Conservation (phyloP, 495 filamentous ascomycete genomes). For the Penicillium egyptiacum region DNA sequence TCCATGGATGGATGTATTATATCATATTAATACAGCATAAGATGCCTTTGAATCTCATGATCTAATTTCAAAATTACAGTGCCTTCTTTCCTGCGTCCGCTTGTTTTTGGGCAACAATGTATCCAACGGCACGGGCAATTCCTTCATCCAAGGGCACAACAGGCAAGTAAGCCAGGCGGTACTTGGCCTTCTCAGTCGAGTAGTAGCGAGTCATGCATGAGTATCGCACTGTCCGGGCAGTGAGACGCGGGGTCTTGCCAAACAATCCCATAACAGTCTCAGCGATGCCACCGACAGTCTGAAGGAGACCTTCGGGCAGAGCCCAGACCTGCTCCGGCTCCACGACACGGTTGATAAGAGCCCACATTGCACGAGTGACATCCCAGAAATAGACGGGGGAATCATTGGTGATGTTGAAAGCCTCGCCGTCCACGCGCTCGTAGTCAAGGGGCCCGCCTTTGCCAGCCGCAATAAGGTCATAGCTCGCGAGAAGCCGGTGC, state of each 20-base stretch:
- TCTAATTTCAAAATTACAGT: slow-evolving; percentile 25
- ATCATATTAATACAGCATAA: slow-evolving; percentile 29
- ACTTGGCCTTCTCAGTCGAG: slow-evolving; percentile 80
- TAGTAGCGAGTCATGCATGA: slow-evolving; percentile 83
- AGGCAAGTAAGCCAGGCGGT: slow-evolving; percentile 71
- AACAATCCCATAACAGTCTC: slow-evolving; percentile 67
- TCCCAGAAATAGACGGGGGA: slow-evolving; percentile 96
- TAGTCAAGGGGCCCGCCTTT: slow-evolving; percentile 62
- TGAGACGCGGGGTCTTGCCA: slow-evolving; percentile 75
- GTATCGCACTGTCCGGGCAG: slow-evolving; percentile 69
- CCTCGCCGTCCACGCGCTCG: slow-evolving; percentile 87
- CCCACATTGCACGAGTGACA: slow-evolving; percentile 77
- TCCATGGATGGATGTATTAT: too few species aligned
- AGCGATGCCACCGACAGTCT: slow-evolving; percentile 63
- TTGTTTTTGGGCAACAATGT: slow-evolving; percentile 55
- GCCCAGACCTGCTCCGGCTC: slow-evolving; percentile 68
- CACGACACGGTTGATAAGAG: slow-evolving; percentile 60
- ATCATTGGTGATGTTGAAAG: slow-evolving; percentile 95
- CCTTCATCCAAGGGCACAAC: slow-evolving; percentile 75
- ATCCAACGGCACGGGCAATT: slow-evolving; percentile 65
- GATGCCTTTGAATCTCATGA: slow-evolving; percentile 15
- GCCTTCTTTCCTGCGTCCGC: slow-evolving; percentile 45
- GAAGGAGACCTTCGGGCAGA: slow-evolving; percentile 62
- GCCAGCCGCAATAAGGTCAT: slow-evolving; percentile 51
- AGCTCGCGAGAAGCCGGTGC: slow-evolving; percentile 63